phyloP scores from a whole-genome alignment of 345 rosid species.

The Salix caprea region DNA sequence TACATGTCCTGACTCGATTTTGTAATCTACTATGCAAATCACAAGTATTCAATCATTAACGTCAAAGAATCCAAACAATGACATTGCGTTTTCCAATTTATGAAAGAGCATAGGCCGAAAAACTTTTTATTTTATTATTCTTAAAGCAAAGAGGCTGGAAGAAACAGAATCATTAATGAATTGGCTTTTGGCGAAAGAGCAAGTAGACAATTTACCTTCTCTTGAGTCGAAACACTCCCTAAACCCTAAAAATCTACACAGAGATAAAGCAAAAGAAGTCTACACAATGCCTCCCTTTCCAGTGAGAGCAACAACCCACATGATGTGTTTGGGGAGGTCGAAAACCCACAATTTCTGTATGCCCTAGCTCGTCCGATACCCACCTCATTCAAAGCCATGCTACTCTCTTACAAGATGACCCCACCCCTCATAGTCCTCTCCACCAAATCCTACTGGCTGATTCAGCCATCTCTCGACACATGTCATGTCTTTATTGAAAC shows the following conservation, averaged over 20 bases:
- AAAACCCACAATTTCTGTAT: conserved; percentile 30
- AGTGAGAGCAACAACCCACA: conserved; percentile 38
- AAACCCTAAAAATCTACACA: conserved; percentile 19
- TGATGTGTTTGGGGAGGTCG: conserved; percentile 49
- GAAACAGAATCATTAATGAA: not conserved
- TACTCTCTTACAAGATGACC: not conserved
- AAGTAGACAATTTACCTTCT: conserved; percentile 2
- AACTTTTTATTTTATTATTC: not conserved
- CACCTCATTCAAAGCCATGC: conserved; percentile 15
- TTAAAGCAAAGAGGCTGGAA: not conserved
- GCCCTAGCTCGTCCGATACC: conserved; percentile 18
- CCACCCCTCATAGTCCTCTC: not conserved
- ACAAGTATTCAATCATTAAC: no score
- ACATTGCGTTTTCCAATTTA: not conserved
- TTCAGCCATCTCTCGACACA: conserved; percentile 8
- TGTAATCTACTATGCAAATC: no score
- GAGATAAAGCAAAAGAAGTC: conserved; percentile 14
- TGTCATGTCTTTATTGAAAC: conserved; percentile 26
- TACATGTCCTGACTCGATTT: no score
- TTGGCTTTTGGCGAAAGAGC: not conserved
- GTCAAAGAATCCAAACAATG: not conserved
- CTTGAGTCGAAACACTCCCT: conserved; percentile 14
- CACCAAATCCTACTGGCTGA: conserved; percentile 9
- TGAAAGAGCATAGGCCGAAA: not conserved
- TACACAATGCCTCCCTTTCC: conserved; percentile 31